Base-by-base conservation (phyloP, 1,284 basidiomycete genomes). In the Trametes polyzona region DNA sequence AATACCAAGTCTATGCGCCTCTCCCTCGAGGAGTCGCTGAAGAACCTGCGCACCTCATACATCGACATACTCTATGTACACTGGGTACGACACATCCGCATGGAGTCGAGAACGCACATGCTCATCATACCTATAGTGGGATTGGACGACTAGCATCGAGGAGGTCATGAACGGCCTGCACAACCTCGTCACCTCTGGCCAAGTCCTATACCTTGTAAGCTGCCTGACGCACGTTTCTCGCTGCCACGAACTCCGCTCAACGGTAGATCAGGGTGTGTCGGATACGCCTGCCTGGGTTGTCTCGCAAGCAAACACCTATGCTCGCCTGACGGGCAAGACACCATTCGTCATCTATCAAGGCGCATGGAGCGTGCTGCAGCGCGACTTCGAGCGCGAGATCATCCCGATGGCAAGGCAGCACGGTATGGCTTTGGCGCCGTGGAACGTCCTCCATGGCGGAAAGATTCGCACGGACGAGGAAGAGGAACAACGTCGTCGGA, bases 321-420 rank as follows among this genome's bases (percentile, higher is more conserved):
- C 84, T 16, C 67, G 69, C 4, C 71, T 73, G 26, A 71, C 78
- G 46, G 78, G 75, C 7, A 73, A 79, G 68, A 76, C 80, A 1
- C 82, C 77, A 7, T 86, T 87, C 59, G 75, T 78, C 40, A 72
- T 86, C 53, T 87, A 83, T 66, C 83, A 86, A 67, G 84, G 83
- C 24, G 62, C 65, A 11, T 87, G 80, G 79, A 81, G 75, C 62
- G 71, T 84, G 46, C 67, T 78, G 54, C 62, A 73, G 35, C 75
- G 83, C 43, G 81, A 81, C 56, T 73, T 85, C 52, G 84, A 86
- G 71, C 74, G 82, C 12, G 83, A 86, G n/a, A 80, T 87, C 60
- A 76, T 87, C 47, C 83, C 83, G 6, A 84, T 86, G 83, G 57
- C 36, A 37, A 53, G 47, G 21, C 33, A 47, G 9, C 65, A 67